Conservation (phyloP, 768 basidiomycete species). For the Dictyophora rubrovolvata region DNA sequence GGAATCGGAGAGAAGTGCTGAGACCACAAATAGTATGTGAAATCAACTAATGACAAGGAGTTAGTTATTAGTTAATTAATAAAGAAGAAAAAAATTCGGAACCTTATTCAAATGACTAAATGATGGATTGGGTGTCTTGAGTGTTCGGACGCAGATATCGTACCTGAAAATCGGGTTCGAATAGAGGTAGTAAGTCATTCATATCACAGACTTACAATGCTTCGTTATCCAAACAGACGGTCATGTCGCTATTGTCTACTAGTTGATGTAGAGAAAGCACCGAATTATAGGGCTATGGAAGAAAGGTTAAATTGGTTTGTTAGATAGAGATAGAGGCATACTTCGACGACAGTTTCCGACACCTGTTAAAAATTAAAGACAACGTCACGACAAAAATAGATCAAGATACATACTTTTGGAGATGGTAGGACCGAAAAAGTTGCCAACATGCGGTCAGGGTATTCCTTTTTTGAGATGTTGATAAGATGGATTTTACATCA, state of each 20-base stretch:
- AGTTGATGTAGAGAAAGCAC: constrained; percentile 80
- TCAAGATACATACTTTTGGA: constrained; percentile 35
- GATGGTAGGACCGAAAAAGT: constrained; percentile 47
- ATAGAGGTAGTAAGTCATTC: not conserved
- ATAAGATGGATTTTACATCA: not conserved
- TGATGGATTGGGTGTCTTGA: constrained; percentile 53
- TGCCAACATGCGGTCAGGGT: constrained; percentile 36
- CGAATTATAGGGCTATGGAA: constrained; percentile 64
- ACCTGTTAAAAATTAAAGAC: constrained; percentile 19
- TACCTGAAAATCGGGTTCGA: constrained; percentile 35
- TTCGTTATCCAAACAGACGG: constrained; percentile 81
- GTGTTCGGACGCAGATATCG: constrained; percentile 53
- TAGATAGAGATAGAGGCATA: constrained; percentile 14
- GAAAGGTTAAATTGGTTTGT: not conserved
- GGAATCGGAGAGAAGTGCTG: constrained; percentile 84
- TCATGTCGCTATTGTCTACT: constrained; percentile 79
- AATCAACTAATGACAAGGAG: constrained; percentile 40
- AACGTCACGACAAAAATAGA: not conserved
- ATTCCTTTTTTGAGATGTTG: constrained; percentile 44
- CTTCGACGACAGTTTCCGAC: constrained; percentile 47
- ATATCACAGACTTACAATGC: constrained; percentile 45
- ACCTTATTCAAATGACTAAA: constrained; percentile 66
- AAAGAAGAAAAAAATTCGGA: constrained; percentile 1
- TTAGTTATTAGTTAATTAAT: not conserved
- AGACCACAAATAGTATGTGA: constrained; percentile 91